phyloP scores from a whole-genome alignment of 192 early-diverging fungal genomes.

The Paraglomus brasilianum region DNA sequence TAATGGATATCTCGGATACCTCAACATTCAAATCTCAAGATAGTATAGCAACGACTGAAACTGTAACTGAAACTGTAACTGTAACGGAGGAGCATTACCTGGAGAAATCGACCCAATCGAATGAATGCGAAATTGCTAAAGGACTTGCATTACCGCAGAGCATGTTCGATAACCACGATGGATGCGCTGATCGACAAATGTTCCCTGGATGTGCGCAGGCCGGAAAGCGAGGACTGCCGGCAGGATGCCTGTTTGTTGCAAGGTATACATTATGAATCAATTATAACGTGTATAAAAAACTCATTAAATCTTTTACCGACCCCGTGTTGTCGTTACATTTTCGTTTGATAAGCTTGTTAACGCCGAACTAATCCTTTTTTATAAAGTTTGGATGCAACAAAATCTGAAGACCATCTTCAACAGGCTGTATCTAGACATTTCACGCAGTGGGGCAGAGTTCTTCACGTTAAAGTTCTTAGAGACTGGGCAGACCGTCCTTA shows the following conservation, averaged over 20 bases:
- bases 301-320: neutral
- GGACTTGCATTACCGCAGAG: too few species aligned
- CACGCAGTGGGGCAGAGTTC: slow-evolving; percentile 57
- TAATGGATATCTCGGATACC: too few species aligned
- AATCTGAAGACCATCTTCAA: slow-evolving; percentile 53
- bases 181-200: neutral
- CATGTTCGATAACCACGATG: neutral
- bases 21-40: too few species aligned
- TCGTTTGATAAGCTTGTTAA: neutral
- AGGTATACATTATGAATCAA: slow-evolving; percentile 44
- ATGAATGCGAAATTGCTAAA: too few species aligned
- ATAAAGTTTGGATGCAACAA: slow-evolving; percentile 51
- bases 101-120: too few species aligned
- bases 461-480: slow-evolving; percentile 73
- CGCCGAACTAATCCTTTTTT: neutral
- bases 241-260: slow-evolving; percentile 74
- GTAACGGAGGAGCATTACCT: too few species aligned
- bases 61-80: too few species aligned
- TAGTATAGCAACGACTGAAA: too few species aligned
- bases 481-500: slow-evolving; percentile 72
- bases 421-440: slow-evolving; percentile 60
- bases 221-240: slow-evolving; percentile 38
- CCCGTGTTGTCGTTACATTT: neutral
- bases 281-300: neutral
- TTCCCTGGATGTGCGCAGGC: neutral